These are phyloP conservation scores for Sporothrix brunneoviolacea DNA, from an alignment of 2,329 filamentous ascomycete genomes.

Conservation along the genomic window DNA sequence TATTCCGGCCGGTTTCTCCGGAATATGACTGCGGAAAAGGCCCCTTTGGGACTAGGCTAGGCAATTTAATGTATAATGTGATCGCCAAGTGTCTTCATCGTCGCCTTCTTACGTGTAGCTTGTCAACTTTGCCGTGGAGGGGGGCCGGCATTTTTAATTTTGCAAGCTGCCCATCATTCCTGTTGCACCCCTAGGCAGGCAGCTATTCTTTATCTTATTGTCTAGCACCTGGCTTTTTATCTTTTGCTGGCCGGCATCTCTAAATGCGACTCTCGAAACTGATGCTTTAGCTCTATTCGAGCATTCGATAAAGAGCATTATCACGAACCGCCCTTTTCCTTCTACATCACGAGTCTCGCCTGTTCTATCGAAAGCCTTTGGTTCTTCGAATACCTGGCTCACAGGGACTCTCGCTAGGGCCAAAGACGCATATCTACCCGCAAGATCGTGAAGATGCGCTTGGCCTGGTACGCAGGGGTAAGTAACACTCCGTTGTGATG, in stretches of 20 bases:
- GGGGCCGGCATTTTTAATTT: conserved; percentile 4
- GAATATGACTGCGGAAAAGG: too few species aligned
- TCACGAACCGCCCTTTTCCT: not conserved
- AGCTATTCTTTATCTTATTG: too few species aligned
- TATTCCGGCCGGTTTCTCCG: too few species aligned
- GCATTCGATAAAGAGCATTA: conserved; percentile 4
- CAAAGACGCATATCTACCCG: not conserved
- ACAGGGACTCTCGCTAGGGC: not conserved
- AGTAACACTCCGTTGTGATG: conserved; percentile 21
- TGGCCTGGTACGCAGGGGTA: conserved; percentile 57
- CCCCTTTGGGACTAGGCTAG: not conserved
- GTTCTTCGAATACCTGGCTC: too few species aligned
- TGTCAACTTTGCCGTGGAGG: not conserved
- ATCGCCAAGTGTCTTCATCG: conserved; percentile 16
- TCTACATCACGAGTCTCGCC: too few species aligned
- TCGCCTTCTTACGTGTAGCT: not conserved
- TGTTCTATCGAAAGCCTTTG: too few species aligned
- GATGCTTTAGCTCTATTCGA: conserved; percentile 4
- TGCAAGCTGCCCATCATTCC: too few species aligned
- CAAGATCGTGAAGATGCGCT: conserved; percentile 42
- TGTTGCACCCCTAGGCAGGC: too few species aligned
- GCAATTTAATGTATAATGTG: conserved; percentile 1
- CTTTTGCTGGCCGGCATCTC: too few species aligned
- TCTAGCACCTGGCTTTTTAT: too few species aligned
- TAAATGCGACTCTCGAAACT: conserved; percentile 5